Conservation (phyloP, 2,329 filamentous ascomycete genomes). For the Eurotiales sp. region DNA sequence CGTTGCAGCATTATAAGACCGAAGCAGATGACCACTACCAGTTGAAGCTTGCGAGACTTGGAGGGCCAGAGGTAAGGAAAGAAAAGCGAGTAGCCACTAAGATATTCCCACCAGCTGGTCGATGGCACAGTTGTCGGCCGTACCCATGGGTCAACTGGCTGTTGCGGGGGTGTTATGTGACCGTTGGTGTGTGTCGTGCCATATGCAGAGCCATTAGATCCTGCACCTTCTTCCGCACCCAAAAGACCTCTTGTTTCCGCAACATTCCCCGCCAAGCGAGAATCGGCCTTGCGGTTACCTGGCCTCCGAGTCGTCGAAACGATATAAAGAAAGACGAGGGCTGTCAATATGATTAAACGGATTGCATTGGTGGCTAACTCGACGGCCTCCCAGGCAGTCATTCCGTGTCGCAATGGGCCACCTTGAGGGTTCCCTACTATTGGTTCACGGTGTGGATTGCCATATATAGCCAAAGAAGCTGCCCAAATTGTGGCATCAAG, state of each 20-base stretch:
- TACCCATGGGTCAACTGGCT: conserved; percentile 70
- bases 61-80: conserved; percentile 96
- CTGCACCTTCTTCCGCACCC: conserved; percentile 43
- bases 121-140: conserved; percentile 80
- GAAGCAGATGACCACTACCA: conserved; percentile 80
- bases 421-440: conserved; percentile 48
- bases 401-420: conserved; percentile 36
- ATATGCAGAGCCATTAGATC: conserved; percentile 48
- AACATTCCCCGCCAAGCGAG: conserved; percentile 31
- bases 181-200: conserved; percentile 30
- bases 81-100: conserved; percentile 87
- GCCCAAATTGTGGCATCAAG: conserved; percentile 71
- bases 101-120: conserved; percentile 93
- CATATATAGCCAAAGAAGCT: conserved; percentile 66
- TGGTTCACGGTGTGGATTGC: conserved; percentile 62
- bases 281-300: conserved; percentile 33
- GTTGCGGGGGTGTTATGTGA: conserved; percentile 24
- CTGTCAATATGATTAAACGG: conserved; percentile 64
- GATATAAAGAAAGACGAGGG: conserved; percentile 59
- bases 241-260: conserved; percentile 43
- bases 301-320: conserved; percentile 42
- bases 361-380: conserved; percentile 56
- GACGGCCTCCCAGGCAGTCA: conserved; percentile 42
- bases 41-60: conserved; percentile 69
- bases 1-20: conserved; percentile 74